A percentile compares a stretch with the other conserved stretches of the same genome.
Conservation (phyloP, 768 basidiomycete genomes). For the Tulasnella sp. region DNA sequence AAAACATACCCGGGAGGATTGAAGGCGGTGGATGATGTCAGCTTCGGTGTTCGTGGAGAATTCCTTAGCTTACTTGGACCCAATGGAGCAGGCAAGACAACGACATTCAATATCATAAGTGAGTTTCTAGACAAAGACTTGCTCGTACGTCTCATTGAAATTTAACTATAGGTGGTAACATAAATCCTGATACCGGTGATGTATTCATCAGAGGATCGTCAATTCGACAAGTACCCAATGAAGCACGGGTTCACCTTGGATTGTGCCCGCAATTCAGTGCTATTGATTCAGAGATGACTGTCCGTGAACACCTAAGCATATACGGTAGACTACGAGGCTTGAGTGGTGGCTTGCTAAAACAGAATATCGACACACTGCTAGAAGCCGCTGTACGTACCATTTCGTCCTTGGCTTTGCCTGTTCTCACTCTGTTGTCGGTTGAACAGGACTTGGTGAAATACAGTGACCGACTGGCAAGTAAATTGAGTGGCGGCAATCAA, state of each 20-base stretch:
- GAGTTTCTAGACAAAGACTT: too few species aligned
- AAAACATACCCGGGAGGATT: slow-evolving; percentile 42
- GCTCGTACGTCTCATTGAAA: too few species aligned
- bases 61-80: slow-evolving; percentile 67
- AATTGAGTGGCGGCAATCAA: slow-evolving; percentile 68
- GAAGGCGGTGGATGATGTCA: slow-evolving; percentile 57
- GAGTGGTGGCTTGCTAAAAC: slow-evolving; percentile 35
- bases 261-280: slow-evolving; percentile 80
- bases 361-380: slow-evolving; percentile 46
- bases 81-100: slow-evolving; percentile 71
- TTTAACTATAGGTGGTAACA: too few species aligned
- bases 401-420: too few species aligned
- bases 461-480: slow-evolving; percentile 57
- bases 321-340: slow-evolving; percentile 68
- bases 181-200: slow-evolving; percentile 55
- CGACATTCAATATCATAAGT: slow-evolving; percentile 66
- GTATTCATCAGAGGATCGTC: slow-evolving; percentile 54
- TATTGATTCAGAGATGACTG: slow-evolving; percentile 64
- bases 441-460: slow-evolving; percentile 38
- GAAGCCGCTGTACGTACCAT: slow-evolving; percentile 31
- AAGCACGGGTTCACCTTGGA: slow-evolving; percentile 54
- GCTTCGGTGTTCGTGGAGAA: slow-evolving; percentile 47
- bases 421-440: neutral
- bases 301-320: slow-evolving; percentile 57
- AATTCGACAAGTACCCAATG: slow-evolving; percentile 47